Conservation (phyloP, 441 rosid genomes). For the Croton setiger region DNA sequence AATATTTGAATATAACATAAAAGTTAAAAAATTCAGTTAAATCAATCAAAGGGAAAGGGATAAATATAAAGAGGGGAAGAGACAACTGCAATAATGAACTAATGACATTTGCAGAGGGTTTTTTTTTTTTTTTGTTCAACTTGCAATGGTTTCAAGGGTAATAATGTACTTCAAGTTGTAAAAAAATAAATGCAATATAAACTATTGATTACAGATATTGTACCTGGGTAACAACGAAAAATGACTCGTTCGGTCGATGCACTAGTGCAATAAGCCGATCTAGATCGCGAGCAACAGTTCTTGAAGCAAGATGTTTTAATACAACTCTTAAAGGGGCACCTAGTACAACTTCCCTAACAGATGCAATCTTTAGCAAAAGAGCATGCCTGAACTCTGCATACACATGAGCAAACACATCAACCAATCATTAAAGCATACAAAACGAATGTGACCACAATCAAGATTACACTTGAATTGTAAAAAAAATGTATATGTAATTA, state of each 20-base stretch:
- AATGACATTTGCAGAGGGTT: not conserved
- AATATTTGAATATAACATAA: not conserved
- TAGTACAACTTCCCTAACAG: conserved; percentile 83
- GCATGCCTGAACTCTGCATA: conserved; percentile 55
- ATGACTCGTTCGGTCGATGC: conserved; percentile 93
- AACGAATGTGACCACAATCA: conserved; percentile 1
- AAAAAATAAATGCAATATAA: not conserved
- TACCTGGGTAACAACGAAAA: conserved; percentile 86
- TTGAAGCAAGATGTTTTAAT: conserved; percentile 72
- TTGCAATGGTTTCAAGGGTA: not conserved
- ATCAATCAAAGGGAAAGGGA: not conserved
- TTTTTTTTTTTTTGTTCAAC: not conserved
- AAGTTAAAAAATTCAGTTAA: conserved; percentile 1
- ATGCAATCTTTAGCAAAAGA: conserved; percentile 73
- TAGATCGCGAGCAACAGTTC: conserved; percentile 53
- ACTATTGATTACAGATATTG: not conserved
- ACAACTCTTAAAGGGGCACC: conserved; percentile 85
- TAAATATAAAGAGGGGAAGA: not conserved
- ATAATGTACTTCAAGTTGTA: not conserved
- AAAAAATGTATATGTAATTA: not conserved
- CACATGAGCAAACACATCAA: conserved; percentile 18
- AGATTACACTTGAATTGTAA: not conserved
- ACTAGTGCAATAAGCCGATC: conserved; percentile 72
- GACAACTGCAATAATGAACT: not conserved
- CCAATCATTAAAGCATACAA: not conserved